Percentiles rank a stretch among this genome's conserved stretches.
These are phyloP conservation scores for Dicorynia guianensis DNA, from an alignment of 306 rosid species.

Conservation along the genomic window DNA sequence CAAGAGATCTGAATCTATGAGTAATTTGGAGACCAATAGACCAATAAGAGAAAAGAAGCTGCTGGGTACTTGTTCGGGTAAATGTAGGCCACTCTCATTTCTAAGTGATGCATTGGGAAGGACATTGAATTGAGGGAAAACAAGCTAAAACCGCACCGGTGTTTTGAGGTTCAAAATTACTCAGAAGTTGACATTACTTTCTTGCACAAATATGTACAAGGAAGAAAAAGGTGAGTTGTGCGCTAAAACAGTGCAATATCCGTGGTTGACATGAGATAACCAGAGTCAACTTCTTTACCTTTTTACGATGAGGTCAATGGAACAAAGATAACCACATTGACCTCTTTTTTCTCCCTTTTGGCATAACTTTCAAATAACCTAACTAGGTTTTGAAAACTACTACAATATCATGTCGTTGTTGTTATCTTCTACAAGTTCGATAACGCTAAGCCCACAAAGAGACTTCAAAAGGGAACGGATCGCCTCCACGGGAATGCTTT, in stretches of 20 bases:
- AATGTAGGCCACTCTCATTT: constrained; percentile 23
- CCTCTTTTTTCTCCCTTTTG: constrained; percentile 21
- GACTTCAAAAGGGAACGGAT: not conserved
- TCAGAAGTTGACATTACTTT: not conserved
- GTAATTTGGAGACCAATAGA: constrained; percentile 23
- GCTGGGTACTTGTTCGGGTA: not conserved
- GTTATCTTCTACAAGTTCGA: constrained; percentile 1
- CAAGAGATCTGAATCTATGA: not conserved
- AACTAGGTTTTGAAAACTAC: not conserved
- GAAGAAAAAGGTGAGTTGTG: constrained; percentile 17
- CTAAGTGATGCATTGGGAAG: not conserved
- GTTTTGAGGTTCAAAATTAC: constrained; percentile 31
- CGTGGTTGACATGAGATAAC: not conserved
- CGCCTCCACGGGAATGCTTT: not conserved
- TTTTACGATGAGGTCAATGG: constrained; percentile 4
- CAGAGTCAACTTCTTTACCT: not conserved
- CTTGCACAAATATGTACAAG: constrained; percentile 36
- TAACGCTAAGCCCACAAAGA: not conserved
- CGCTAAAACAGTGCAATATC: constrained; percentile 29
- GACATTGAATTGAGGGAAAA: no score
- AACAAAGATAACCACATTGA: not conserved
- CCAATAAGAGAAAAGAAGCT: constrained; percentile 29
- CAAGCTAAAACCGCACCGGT: not conserved
- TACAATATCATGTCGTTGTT: constrained; percentile 12
- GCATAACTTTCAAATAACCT: constrained; percentile 8